Evolutionary conservation across 768 basidiomycete species (phyloP), one percentile per base, ranked within the genome.

Genomic region (Rhodotorula paludigena): DNA sequence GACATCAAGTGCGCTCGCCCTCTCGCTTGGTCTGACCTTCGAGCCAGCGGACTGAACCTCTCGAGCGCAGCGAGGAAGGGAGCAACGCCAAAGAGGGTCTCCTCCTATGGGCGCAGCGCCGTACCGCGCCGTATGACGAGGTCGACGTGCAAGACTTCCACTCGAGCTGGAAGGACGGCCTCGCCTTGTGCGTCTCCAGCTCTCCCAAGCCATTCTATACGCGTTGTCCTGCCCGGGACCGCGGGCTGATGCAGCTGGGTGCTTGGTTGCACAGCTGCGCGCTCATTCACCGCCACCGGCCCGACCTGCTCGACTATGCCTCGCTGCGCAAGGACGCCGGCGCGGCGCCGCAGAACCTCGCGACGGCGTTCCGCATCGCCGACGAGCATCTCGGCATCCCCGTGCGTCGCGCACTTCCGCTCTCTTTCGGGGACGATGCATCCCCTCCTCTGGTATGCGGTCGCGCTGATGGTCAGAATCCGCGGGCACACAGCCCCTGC

Each of bases 61-160:
- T n/a, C n/a, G 10, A 8, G 14, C 64, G 72, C 77, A 97, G 94
- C 74, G 92, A 93, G 82, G 96, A 98, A 80, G 96, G 96, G 63
- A 84, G 97, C n/a, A 92, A 92, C 16, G 96, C 96, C 2, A 96
- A 97, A 79, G 96, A 98, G 77, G 96, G 96, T 41, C 83, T 99
- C 18, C 81, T 99, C 8, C 84, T 99, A 7, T 99, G 96, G 96
- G 96, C 93, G 81, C 96, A 98, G 76, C 86, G 96, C 61, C 96
- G 94, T 80, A 99, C 96, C 1, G 85, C 84, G 41, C 85, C 86
- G 1, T 98, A 99, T 80, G 85, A 84, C 69, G 90, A 94, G 75
- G 92, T 98, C 20, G 80, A 97, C 64, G 90, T 99, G 23, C 86
- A 90, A 79, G 90, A 98, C 76, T 99, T 99, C 77, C 89, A 91